Conservation (phyloP, 2,329 filamentous ascomycete genomes). For the Ceratocystis papillata region DNA sequence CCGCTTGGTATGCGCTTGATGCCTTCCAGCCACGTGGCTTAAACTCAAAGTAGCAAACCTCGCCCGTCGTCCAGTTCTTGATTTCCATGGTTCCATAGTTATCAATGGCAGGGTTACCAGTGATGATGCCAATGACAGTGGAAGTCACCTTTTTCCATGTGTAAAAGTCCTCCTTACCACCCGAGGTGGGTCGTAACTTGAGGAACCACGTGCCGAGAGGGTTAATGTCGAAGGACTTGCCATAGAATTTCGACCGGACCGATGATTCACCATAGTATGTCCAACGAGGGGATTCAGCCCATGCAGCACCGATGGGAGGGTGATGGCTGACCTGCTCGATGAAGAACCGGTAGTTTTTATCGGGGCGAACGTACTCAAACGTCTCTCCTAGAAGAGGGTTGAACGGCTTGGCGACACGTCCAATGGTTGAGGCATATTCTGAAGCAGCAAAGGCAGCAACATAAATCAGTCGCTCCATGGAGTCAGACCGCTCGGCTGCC, state of each 20-base stretch:
- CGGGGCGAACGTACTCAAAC: constrained; percentile 88
- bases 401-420: constrained; percentile 94
- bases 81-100: constrained; percentile 97
- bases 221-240: constrained; percentile 94
- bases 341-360: constrained; percentile 97
- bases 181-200: constrained; percentile 62
- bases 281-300: constrained; percentile 87
- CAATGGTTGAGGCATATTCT: constrained; percentile 94
- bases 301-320: constrained; percentile 84
- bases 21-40: constrained; percentile 95
- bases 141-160: constrained; percentile 99
- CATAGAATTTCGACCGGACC: constrained; percentile 93
- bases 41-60: constrained; percentile 82
- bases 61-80: constrained; percentile 93
- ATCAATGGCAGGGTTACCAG: constrained; percentile 89
- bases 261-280: constrained; percentile 95
- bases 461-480: constrained; percentile 84
- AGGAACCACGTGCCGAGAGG: constrained; percentile 96
- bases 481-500: constrained; percentile 74
- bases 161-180: constrained; percentile 74
- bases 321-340: constrained; percentile 98
- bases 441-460: constrained; percentile 92
- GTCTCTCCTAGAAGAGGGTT: constrained; percentile 94
- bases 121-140: constrained; percentile 96
- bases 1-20: constrained; percentile 77